A percentile compares a stretch with the other conserved stretches of the same genome.
Evolutionary conservation across 2,329 filamentous ascomycete species (phyloP).

Genomic region (Xylaria sp.): DNA sequence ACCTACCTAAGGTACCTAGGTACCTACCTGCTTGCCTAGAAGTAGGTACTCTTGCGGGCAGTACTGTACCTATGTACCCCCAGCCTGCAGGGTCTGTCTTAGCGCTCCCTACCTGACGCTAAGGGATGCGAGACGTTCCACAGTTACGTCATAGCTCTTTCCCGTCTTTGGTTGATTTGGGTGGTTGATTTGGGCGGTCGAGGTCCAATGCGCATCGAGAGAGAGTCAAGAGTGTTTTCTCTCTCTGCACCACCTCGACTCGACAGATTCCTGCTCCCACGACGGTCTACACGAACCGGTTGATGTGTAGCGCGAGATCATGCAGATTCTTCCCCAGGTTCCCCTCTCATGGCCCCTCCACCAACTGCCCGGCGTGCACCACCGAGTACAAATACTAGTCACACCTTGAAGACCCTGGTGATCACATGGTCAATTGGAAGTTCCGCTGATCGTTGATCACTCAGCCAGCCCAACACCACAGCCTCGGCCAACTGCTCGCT

Average conservation of each 20-base stretch:
- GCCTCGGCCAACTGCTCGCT: constrained; percentile 4
- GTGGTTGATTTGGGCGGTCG: neutral
- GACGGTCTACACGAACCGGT: too few species aligned
- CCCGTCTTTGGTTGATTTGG: neutral
- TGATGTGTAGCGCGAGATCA: neutral
- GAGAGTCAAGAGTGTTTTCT: too few species aligned
- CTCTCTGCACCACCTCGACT: neutral
- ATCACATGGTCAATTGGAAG: constrained; percentile 5
- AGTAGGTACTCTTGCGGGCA: too few species aligned
- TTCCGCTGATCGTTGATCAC: constrained; percentile 12
- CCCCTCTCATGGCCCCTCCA: neutral
- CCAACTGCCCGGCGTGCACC: neutral
- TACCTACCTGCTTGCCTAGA: too few species aligned
- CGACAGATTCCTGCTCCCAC: neutral
- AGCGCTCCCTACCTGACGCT: constrained; percentile 1
- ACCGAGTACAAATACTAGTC: neutral
- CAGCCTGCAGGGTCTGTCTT: neutral
- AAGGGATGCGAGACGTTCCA: constrained; percentile 14
- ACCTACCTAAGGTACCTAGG: too few species aligned
- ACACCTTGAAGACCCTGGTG: constrained; percentile 1
- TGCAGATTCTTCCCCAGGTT: neutral
- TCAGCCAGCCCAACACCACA: neutral
- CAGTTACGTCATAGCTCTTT: constrained; percentile 7
- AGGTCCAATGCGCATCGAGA: too few species aligned
- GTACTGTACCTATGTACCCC: too few species aligned